Conservation (phyloP, 805 yeast species). For the Lipomyces orientalis region DNA sequence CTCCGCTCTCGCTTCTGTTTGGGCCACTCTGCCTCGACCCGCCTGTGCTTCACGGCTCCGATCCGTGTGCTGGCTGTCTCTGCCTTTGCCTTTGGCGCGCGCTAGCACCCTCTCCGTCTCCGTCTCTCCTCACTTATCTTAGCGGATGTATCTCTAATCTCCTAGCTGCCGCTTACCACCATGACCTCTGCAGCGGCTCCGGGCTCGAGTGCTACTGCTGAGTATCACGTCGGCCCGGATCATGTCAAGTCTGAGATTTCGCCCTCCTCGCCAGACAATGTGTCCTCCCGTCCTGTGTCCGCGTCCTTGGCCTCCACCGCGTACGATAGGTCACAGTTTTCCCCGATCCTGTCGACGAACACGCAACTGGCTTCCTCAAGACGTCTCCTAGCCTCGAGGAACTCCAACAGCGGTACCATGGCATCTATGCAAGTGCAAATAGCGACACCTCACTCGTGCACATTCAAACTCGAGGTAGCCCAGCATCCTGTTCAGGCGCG, state of each 20-base stretch:
- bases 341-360: neutral
- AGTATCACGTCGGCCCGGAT: neutral
- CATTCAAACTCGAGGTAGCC: constrained; percentile 32
- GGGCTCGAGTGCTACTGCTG: neutral
- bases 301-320: neutral
- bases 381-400: neutral
- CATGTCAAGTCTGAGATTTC: neutral
- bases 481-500: constrained; percentile 47
- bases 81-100: neutral
- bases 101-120: neutral
- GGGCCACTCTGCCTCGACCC: neutral
- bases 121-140: neutral
- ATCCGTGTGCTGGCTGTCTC: neutral
- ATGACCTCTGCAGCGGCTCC: neutral
- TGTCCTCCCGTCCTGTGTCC: neutral
- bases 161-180: neutral
- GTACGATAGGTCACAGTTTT: neutral
- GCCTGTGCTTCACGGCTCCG: neutral
- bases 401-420: neutral
- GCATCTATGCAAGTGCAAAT: neutral
- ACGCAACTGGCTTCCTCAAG: neutral
- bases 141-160: neutral
- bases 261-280: neutral
- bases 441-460: neutral
- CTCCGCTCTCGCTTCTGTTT: neutral